These are phyloP conservation scores for Candida freyschussii DNA, from an alignment of 1,139 yeast species.

Conservation along the genomic window DNA sequence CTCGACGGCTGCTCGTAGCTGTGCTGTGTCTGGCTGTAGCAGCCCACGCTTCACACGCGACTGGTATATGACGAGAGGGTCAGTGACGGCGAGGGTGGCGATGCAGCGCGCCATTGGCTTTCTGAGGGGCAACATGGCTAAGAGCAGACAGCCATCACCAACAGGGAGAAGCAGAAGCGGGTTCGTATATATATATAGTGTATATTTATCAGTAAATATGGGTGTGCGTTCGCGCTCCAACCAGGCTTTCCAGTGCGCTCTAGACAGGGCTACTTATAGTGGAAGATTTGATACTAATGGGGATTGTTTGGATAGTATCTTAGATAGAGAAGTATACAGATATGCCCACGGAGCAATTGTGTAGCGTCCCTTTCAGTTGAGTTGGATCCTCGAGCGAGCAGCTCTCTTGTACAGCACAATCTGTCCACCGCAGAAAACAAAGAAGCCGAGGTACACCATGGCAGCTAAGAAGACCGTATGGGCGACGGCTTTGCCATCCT, in stretches of 20 bases:
- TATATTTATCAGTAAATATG: no score
- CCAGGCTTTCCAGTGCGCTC: no score
- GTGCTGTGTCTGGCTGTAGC: constrained; percentile 51
- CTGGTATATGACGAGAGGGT: constrained; percentile 57
- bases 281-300: not conserved
- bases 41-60: constrained; percentile 47
- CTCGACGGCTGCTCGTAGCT: constrained; percentile 59
- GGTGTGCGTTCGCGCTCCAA: no score
- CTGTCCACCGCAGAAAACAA: constrained; percentile 87
- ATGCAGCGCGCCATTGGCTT: no score
- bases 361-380: constrained; percentile 1
- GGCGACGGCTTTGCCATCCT: constrained; percentile 90
- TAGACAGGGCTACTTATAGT: no score
- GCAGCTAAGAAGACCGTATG: constrained; percentile 88
- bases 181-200: no score
- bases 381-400: constrained; percentile 14
- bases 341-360: not conserved
- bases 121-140: no score
- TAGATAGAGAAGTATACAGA: not conserved
- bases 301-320: no score
- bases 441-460: constrained; percentile 70
- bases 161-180: no score
- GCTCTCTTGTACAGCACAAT: constrained; percentile 46
- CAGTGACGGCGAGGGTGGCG: constrained; percentile 47
- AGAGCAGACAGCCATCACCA: no score